phyloP scores from a whole-genome alignment of 352 stramenopile species.

The Phytophthora pluvialis region DNA sequence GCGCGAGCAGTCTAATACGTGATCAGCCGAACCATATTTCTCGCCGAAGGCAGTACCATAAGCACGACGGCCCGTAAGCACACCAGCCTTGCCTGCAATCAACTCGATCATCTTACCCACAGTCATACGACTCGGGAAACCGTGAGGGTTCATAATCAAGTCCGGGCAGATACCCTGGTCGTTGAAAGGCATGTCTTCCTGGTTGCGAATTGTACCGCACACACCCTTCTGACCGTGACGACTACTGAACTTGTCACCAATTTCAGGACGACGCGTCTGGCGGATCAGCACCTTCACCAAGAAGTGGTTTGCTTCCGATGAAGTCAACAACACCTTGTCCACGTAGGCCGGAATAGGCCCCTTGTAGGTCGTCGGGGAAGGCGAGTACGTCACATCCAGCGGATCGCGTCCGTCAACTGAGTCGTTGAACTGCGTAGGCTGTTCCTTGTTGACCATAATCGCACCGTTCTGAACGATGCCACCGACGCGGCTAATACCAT shows the following conservation, averaged over 20 bases:
- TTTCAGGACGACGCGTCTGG: constrained; percentile 96
- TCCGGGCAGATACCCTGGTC: constrained; percentile 98
- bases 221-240: constrained; percentile 99
- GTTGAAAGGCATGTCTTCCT: constrained; percentile 99
- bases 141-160: constrained; percentile 99
- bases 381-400: constrained; percentile 82
- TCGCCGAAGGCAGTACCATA: constrained; percentile 99
- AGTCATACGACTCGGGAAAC: constrained; percentile 99
- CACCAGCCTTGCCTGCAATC: constrained; percentile 97
- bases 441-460: constrained; percentile 99
- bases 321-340: constrained; percentile 99
- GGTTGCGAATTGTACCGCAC: constrained; percentile 95
- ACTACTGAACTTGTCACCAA: constrained; percentile 99
- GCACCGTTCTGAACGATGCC: constrained; percentile 92
- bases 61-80: constrained; percentile 96
- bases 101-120: constrained; percentile 99
- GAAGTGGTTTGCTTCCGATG: constrained; percentile 98
- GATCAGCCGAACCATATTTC: constrained; percentile 96
- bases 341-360: constrained; percentile 95
- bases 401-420: constrained; percentile 78
- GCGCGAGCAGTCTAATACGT: constrained; percentile 90
- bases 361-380: constrained; percentile 95
- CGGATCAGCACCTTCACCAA: constrained; percentile 98
- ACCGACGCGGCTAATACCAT: constrained; percentile 94
- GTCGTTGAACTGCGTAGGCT: constrained; percentile 94